Evolutionary conservation across 2,329 filamentous ascomycete genomes (phyloP).

Genomic region (Periglandula ipomoeae): DNA sequence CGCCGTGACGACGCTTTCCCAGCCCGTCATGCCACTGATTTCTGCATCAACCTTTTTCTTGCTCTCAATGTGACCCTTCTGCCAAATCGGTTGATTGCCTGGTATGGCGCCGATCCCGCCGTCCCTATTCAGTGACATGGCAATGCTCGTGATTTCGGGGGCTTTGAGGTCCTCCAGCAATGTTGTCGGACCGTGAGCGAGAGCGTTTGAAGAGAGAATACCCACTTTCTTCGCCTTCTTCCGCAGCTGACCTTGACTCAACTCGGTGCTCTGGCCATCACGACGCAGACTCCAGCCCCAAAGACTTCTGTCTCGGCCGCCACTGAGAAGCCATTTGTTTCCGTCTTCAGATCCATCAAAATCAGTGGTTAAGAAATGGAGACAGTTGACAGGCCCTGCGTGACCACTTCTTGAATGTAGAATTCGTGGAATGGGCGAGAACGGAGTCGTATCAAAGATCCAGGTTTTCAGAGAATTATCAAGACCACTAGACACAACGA

Average conservation of each 20-base stretch:
- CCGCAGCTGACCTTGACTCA: constrained; percentile 83
- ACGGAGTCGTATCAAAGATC: constrained; percentile 91
- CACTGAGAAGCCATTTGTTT: constrained; percentile 91
- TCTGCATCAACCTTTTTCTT: constrained; percentile 56
- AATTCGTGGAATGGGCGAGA: constrained; percentile 75
- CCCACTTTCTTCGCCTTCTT: constrained; percentile 85
- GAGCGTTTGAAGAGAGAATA: constrained; percentile 49
- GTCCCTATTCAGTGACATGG: constrained; percentile 86
- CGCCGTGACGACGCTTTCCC: constrained; percentile 94
- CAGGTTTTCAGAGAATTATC: constrained; percentile 94
- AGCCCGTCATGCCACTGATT: constrained; percentile 71
- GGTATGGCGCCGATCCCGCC: constrained; percentile 83
- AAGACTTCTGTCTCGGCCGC: constrained; percentile 78
- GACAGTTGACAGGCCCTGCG: constrained; percentile 70
- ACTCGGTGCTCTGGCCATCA: constrained; percentile 86
- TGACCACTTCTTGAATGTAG: constrained; percentile 84
- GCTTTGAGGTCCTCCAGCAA: constrained; percentile 73
- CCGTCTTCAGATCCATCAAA: constrained; percentile 82
- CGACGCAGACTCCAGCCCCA: constrained; percentile 95
- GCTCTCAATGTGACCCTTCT: constrained; percentile 59
- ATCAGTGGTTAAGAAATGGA: constrained; percentile 78
- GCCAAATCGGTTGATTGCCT: constrained; percentile 74
- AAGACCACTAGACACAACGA: constrained; percentile 80
- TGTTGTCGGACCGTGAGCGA: constrained; percentile 51
- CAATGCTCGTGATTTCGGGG: constrained; percentile 84